Evolutionary conservation across 2,329 filamentous ascomycete genomes (phyloP).

Genomic region (Hymenoscyphus repandus): DNA sequence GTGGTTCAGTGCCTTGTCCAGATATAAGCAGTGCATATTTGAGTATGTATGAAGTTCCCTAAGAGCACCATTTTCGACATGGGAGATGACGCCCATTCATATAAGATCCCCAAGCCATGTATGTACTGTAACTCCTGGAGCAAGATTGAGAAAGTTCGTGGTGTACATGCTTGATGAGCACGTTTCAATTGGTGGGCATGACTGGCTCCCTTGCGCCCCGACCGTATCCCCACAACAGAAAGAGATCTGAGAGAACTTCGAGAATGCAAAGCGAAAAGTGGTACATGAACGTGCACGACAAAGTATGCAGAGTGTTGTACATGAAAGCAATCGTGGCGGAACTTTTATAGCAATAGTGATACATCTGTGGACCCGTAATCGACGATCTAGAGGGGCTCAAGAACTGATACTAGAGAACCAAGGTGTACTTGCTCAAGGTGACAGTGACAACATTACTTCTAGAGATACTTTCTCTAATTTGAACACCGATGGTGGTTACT

Average conservation of each 20-base stretch:
- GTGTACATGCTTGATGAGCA: slow-evolving; percentile 6
- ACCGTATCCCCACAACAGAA: too few species aligned
- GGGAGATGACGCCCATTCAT: slow-evolving; percentile 7
- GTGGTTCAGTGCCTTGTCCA: background rate
- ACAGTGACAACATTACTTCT: too few species aligned
- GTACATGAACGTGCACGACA: background rate
- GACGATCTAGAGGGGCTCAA: background rate
- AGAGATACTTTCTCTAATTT: too few species aligned
- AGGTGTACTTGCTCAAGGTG: too few species aligned
- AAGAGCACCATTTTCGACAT: background rate
- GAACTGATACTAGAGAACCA: too few species aligned
- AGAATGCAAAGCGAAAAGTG: background rate
- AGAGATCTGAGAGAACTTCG: background rate
- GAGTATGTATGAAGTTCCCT: background rate
- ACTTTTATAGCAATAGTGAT: background rate
- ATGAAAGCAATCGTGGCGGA: background rate
- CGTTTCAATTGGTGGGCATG: slow-evolving; percentile 10
- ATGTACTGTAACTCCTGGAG: background rate
- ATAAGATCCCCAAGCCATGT: background rate
- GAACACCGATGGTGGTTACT: too few species aligned
- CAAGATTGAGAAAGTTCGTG: slow-evolving; percentile 2
- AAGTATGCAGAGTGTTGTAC: background rate
- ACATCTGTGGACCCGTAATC: background rate
- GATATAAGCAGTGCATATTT: background rate
- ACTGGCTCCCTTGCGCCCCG: background rate